These are phyloP conservation scores for Neocallimastix lanati DNA, from an alignment of 192 early-diverging fungal genomes.

Conservation along the genomic window DNA sequence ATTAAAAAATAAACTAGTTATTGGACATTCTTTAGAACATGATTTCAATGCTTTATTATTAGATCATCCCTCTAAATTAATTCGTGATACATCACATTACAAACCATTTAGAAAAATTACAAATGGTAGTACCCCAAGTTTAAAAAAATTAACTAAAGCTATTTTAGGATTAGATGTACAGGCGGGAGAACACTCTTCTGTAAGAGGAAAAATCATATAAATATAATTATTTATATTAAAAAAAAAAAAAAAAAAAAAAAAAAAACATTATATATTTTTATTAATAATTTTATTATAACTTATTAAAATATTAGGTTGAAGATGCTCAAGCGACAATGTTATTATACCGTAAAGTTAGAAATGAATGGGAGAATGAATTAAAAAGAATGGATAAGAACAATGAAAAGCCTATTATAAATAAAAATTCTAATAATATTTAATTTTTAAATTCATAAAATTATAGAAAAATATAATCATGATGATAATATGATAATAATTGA, in stretches of 20 bases:
- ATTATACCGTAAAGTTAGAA: constrained; percentile 63
- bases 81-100: constrained; percentile 72
- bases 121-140: constrained; percentile 43
- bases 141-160: constrained; percentile 56
- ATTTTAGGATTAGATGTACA: constrained; percentile 71
- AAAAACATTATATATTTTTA: no score
- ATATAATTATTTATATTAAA: no score
- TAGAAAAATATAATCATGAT: no score
- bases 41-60: constrained; percentile 71
- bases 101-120: constrained; percentile 46
- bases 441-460: no score
- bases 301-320: no score
- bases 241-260: no score
- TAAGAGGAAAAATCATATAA: no score
- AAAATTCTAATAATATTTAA: not conserved
- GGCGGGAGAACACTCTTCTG: constrained; percentile 67
- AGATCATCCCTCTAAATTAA: constrained; percentile 52
- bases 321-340: constrained; percentile 83
- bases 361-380: constrained; percentile 60
- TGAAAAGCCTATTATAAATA: not conserved
- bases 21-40: constrained; percentile 81
- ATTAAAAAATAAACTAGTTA: constrained; percentile 63
- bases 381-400: constrained; percentile 7
- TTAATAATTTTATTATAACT: no score
- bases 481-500: no score